phyloP scores from a whole-genome alignment of 805 yeast genomes.

The Scheffersomyces spartinae region DNA sequence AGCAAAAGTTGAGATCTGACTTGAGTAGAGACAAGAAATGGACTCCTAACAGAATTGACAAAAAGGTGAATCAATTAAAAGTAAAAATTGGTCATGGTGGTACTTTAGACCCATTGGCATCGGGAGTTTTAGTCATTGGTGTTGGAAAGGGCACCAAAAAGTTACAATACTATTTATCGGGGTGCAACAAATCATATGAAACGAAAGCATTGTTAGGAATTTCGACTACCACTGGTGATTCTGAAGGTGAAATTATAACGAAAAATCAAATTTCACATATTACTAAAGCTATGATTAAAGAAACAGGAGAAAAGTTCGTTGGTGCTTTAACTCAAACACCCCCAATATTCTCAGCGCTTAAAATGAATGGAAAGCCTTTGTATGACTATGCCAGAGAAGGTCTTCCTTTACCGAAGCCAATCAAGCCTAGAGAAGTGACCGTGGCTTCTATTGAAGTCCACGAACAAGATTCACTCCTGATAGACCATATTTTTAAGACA shows the following conservation, averaged over 20 bases:
- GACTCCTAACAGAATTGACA: constrained; percentile 37
- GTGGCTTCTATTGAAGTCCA: constrained; percentile 44
- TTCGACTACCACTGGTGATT: constrained; percentile 88
- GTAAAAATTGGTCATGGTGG: constrained; percentile 98
- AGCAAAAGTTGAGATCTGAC: constrained; percentile 31
- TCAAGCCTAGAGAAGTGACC: constrained; percentile 62
- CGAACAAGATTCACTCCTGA: constrained; percentile 39
- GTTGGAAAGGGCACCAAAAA: constrained; percentile 87
- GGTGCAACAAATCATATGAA: constrained; percentile 69
- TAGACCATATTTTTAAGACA: constrained; percentile 41
- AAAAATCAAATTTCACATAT: constrained; percentile 47
- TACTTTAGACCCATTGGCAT: constrained; percentile 88
- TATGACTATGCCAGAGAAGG: constrained; percentile 92
- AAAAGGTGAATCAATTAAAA: constrained; percentile 40
- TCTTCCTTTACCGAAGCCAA: constrained; percentile 71
- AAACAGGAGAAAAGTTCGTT: constrained; percentile 50
- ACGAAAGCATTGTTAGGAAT: constrained; percentile 81
- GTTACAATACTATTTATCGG: constrained; percentile 58
- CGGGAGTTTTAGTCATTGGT: constrained; percentile 89
- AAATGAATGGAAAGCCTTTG: constrained; percentile 87
- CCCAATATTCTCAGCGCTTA: constrained; percentile 88
- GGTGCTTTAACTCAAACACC: constrained; percentile 86
- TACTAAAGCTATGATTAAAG: constrained; percentile 37
- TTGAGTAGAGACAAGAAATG: constrained; percentile 25
- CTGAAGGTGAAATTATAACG: constrained; percentile 71